Conservation (phyloP, 805 yeast species). For the Yarrowia yakushimensis region DNA sequence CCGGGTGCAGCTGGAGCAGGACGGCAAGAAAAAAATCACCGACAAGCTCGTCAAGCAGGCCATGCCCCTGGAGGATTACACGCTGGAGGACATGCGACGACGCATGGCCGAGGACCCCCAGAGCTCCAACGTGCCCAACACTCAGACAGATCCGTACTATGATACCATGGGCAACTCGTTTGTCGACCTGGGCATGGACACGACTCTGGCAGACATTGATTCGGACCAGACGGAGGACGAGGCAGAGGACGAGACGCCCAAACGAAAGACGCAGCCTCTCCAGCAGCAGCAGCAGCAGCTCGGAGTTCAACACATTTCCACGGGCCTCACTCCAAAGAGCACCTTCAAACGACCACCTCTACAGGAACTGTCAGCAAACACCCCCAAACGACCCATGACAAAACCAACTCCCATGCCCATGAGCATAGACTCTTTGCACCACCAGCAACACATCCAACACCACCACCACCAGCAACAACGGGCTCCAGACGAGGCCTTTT, state of each 20-base stretch:
- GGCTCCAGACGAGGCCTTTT: constrained; percentile 15
- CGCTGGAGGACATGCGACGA: constrained; percentile 18
- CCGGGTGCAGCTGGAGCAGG: not conserved
- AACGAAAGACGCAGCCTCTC: not conserved
- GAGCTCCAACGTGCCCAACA: not conserved
- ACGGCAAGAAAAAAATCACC: constrained; percentile 21
- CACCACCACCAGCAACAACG: not conserved
- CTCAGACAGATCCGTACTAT: not conserved
- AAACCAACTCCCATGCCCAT: constrained; percentile 17
- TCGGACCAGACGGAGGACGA: constrained; percentile 22
- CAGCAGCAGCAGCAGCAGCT: not conserved
- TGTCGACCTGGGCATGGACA: constrained; percentile 18
- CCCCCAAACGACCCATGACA: constrained; percentile 13
- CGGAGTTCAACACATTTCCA: not conserved
- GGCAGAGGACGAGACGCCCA: not conserved
- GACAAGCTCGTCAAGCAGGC: constrained; percentile 21
- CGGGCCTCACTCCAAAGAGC: constrained; percentile 8
- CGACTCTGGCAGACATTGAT: constrained; percentile 9
- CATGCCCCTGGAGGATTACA: constrained; percentile 23
- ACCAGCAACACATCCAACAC: not conserved
- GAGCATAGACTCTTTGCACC: constrained; percentile 17
- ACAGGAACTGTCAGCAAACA: constrained; percentile 1
- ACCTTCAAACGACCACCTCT: constrained; percentile 12
- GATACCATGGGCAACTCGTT: constrained; percentile 11
- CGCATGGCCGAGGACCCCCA: constrained; percentile 7